Conservation (phyloP, 2,329 filamentous ascomycete genomes). For the Botrytis sinoallii region DNA sequence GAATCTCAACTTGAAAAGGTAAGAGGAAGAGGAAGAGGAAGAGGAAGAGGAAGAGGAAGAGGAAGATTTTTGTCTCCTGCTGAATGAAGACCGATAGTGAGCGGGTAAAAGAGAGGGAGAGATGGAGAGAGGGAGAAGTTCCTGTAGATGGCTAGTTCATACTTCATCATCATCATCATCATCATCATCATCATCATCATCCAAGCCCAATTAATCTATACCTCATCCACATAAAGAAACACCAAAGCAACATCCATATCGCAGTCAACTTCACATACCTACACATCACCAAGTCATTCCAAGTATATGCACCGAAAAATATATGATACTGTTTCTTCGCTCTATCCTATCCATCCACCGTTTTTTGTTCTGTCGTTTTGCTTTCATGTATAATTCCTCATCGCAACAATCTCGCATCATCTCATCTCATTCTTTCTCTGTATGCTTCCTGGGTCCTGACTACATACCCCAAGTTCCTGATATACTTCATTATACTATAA, state of each 20-base stretch:
- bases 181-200: too few species aligned
- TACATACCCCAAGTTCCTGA: too few species aligned
- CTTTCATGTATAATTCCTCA: too few species aligned
- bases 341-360: neutral
- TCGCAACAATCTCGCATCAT: neutral
- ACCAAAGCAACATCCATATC: neutral
- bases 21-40: too few species aligned
- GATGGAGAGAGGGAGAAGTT: too few species aligned
- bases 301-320: neutral
- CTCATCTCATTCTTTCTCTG: neutral
- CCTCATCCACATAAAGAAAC: neutral
- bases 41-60: too few species aligned
- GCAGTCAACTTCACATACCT: too few species aligned
- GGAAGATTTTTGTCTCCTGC: neutral
- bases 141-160: neutral
- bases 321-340: accelerated
- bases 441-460: neutral
- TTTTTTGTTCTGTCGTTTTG: too few species aligned
- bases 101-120: too few species aligned
- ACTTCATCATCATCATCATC: neutral
- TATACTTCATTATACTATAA: too few species aligned
- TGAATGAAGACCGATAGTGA: neutral
- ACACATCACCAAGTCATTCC: too few species aligned
- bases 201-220: neutral
- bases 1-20: neutral